Evolutionary conservation across 768 basidiomycete genomes (phyloP).

Genomic region (Leucosporidium creatinivorum): DNA sequence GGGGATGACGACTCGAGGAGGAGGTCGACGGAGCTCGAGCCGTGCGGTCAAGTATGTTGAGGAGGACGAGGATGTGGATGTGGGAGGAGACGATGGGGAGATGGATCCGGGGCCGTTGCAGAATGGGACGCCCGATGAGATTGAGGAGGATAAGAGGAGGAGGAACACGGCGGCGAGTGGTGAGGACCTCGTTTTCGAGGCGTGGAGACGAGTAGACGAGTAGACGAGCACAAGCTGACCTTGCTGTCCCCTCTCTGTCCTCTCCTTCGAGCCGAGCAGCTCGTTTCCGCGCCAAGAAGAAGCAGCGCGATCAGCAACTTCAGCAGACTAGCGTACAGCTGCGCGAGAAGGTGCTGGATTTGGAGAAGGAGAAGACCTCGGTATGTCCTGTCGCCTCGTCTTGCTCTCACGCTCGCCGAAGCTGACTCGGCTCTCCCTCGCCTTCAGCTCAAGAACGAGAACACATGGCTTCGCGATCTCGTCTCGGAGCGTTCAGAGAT

Average conservation of each 20-base stretch:
- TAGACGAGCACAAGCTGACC: neutral
- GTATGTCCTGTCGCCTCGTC: neutral
- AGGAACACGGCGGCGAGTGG: constrained; percentile 23
- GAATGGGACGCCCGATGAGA: constrained; percentile 13
- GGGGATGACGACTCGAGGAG: too few relatives aligned
- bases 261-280: neutral
- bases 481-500: constrained; percentile 20
- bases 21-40: too few relatives aligned
- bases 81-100: too few relatives aligned
- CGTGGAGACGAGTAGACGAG: too few relatives aligned
- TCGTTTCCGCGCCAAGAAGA: constrained; percentile 28
- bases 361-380: constrained; percentile 27
- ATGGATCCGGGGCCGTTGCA: too few relatives aligned
- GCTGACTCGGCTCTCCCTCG: neutral
- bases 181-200: too few relatives aligned
- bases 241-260: too few relatives aligned
- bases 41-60: too few relatives aligned
- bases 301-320: constrained; percentile 7
- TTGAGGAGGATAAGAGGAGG: constrained; percentile 27
- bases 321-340: constrained; percentile 14
- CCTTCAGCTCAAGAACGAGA: constrained; percentile 21
- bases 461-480: constrained; percentile 26
- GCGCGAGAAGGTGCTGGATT: neutral
- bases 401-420: too few relatives aligned
- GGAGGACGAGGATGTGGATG: too few relatives aligned